Percentiles rank a stretch among this genome's conserved stretches.
These are phyloP conservation scores for Mycena rebaudengoi DNA, from an alignment of 768 basidiomycete species.

Conservation along the genomic window DNA sequence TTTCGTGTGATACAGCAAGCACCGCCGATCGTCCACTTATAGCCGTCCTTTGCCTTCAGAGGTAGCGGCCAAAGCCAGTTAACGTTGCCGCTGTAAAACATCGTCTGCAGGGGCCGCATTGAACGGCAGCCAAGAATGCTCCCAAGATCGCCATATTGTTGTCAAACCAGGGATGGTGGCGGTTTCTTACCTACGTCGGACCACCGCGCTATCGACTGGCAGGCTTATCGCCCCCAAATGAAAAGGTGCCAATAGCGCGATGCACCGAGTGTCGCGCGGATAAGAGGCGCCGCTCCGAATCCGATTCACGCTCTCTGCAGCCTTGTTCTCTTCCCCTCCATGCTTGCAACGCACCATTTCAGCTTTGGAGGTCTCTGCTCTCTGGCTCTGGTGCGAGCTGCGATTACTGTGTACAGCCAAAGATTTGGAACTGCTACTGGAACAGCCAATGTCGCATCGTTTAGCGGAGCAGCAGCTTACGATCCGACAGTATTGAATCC, in stretches of 20 bases:
- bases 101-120: no score
- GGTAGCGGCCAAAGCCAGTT: no score
- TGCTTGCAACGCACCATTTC: conserved; percentile 2
- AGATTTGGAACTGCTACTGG: conserved; percentile 10
- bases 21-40: no score
- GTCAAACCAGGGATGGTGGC: no score
- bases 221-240: conserved; percentile 13
- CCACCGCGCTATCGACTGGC: conserved; percentile 7
- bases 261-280: neutral
- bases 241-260: conserved; percentile 18
- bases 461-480: conserved; percentile 41
- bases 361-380: conserved; percentile 5
- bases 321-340: neutral
- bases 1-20: no score
- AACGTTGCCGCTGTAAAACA: no score
- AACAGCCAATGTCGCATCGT: conserved; percentile 27
- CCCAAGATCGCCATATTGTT: no score
- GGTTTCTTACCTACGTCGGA: no score
- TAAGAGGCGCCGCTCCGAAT: neutral
- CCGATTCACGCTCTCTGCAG: neutral
- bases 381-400: neutral
- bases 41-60: no score
- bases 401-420: conserved; percentile 24
- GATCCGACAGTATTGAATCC: conserved; percentile 38
- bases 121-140: no score